Evolutionary conservation across 2,329 filamentous ascomycete genomes (phyloP).

Genomic region (Lachnellula suecica): DNA sequence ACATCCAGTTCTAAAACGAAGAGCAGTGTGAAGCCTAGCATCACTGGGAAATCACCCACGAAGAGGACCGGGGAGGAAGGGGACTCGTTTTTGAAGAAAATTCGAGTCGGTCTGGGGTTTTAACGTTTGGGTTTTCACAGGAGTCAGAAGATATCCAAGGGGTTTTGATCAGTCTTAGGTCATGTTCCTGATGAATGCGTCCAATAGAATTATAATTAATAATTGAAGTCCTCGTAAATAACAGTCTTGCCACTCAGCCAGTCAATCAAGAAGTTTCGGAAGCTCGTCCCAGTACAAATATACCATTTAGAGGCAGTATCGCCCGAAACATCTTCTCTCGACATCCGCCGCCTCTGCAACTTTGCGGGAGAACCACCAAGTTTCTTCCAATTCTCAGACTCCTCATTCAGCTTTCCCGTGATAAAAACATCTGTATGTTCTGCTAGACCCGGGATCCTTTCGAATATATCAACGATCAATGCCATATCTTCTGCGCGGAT

Average conservation of each 20-base stretch:
- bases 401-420: conserved; percentile 45
- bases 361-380: conserved; percentile 29
- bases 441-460: conserved; percentile 50
- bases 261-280: conserved; percentile 47
- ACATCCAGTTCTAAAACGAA: no score
- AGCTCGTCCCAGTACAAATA: conserved; percentile 52
- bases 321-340: conserved; percentile 43
- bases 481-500: conserved; percentile 59
- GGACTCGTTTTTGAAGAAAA: no score
- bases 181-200: background rate
- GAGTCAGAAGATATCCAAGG: background rate
- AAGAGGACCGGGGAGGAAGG: no score
- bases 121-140: background rate
- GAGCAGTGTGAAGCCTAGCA: no score
- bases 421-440: conserved; percentile 60
- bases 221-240: conserved; percentile 50
- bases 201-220: conserved; percentile 17
- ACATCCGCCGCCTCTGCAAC: conserved; percentile 45
- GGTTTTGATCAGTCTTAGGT: background rate
- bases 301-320: conserved; percentile 49
- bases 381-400: conserved; percentile 29
- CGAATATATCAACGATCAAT: conserved; percentile 60
- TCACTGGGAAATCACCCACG: no score
- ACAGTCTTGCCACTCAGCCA: conserved; percentile 48
- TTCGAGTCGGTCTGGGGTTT: no score